A percentile compares a stretch with the other conserved stretches of the same genome.
Conservation (phyloP, 768 basidiomycete genomes). For the Lyophyllum semitale region DNA sequence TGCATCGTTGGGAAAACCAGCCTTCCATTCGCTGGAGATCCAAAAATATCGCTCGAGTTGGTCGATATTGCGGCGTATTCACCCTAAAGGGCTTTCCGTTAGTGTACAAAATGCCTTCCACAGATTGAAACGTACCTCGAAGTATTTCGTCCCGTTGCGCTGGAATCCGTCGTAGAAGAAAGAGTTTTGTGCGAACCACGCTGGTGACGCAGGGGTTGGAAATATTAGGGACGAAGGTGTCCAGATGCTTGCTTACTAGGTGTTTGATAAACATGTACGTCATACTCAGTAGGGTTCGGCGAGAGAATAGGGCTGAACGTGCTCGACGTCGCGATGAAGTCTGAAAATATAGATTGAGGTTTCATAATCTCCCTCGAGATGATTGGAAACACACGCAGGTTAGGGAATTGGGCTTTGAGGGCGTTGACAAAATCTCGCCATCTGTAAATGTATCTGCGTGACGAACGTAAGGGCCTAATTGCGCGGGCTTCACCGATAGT, state of each 20-base stretch:
- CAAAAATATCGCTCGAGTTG: constrained; percentile 45
- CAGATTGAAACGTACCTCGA: constrained; percentile 30
- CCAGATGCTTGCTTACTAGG: constrained; percentile 34
- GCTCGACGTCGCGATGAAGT: constrained; percentile 51
- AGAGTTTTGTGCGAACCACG: constrained; percentile 37
- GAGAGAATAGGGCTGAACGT: constrained; percentile 40
- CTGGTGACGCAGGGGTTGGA: constrained; percentile 9
- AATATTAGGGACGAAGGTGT: too few relatives aligned
- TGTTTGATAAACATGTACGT: constrained; percentile 58
- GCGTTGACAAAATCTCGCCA: constrained; percentile 46
- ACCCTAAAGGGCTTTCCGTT: constrained; percentile 29
- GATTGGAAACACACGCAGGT: constrained; percentile 38
- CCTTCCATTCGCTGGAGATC: constrained; percentile 38
- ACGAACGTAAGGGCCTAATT: background rate
- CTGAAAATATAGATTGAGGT: constrained; percentile 23
- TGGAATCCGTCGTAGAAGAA: constrained; percentile 34
- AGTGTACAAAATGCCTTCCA: background rate
- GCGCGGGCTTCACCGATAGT: background rate
- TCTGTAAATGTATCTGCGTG: constrained; percentile 44
- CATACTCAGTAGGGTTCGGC: constrained; percentile 48
- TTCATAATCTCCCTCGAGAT: too few relatives aligned
- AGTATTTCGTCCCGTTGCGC: constrained; percentile 56
- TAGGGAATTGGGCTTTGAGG: constrained; percentile 44
- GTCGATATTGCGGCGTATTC: constrained; percentile 59
- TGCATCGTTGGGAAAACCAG: constrained; percentile 54